Evolutionary conservation across 2,329 filamentous ascomycete species (phyloP).

Genomic region (Fusarium anguioides): DNA sequence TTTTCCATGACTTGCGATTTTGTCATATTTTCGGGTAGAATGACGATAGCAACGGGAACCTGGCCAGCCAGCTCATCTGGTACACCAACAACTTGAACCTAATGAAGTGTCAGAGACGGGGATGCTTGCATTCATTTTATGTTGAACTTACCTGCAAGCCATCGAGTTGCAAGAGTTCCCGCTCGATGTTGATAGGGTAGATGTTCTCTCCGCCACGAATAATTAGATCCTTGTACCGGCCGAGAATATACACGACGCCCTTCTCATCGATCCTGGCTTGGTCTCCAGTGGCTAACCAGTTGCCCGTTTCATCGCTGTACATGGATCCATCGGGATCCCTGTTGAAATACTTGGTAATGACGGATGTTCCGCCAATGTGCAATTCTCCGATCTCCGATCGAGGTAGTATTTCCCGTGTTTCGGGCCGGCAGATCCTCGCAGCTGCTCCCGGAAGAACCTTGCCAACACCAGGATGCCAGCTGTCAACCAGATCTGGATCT

Average conservation of each 20-base stretch:
- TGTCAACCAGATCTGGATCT: constrained; percentile 47
- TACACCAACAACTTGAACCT: constrained; percentile 57
- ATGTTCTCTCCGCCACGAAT: constrained; percentile 60
- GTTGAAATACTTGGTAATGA: constrained; percentile 51
- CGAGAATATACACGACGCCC: constrained; percentile 54
- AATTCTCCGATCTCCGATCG: constrained; percentile 54
- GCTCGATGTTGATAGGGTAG: constrained; percentile 53
- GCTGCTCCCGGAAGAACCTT: constrained; percentile 55
- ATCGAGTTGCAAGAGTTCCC: constrained; percentile 49
- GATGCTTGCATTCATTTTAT: neutral
- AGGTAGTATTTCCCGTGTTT: constrained; percentile 44
- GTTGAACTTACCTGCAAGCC: constrained; percentile 45
- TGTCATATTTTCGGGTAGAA: constrained; percentile 45
- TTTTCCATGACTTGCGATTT: constrained; percentile 50
- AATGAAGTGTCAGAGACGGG: constrained; percentile 8
- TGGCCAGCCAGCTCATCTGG: constrained; percentile 59
- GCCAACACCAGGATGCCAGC: constrained; percentile 55
- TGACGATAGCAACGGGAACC: constrained; percentile 58
- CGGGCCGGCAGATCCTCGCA: constrained; percentile 52
- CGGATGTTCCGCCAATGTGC: constrained; percentile 52
- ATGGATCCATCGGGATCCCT: constrained; percentile 46
- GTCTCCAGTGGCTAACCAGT: constrained; percentile 56
- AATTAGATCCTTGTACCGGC: constrained; percentile 59
- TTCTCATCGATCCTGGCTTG: constrained; percentile 53
- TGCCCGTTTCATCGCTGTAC: constrained; percentile 49